These are phyloP conservation scores for Biscogniauxia mediterranea DNA, from an alignment of 2,329 filamentous ascomycete species.

Conservation along the genomic window DNA sequence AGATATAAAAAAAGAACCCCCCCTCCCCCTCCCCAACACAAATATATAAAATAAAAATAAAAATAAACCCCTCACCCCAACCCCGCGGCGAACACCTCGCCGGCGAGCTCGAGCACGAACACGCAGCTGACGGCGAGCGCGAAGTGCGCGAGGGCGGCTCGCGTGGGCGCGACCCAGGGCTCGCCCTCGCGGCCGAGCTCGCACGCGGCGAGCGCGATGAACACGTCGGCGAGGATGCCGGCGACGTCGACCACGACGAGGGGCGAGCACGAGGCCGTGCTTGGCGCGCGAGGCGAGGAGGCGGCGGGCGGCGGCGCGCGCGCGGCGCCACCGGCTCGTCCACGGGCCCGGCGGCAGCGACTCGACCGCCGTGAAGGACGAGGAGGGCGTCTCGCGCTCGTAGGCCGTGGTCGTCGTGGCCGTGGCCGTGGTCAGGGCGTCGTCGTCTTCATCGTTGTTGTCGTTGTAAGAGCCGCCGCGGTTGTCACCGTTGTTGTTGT, in stretches of 20 bases:
- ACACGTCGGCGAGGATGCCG: conserved; percentile 46
- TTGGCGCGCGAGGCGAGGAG: conserved; percentile 39
- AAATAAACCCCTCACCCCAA: conserved; percentile 50
- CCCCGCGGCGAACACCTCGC: conserved; percentile 62
- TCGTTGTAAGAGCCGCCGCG: conserved; percentile 1
- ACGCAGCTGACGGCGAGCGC: conserved; percentile 61
- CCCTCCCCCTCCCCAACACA: too few relatives aligned
- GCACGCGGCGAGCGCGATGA: conserved; percentile 48
- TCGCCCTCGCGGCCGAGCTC: conserved; percentile 41
- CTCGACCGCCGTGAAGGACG: not conserved
- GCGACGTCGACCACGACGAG: conserved; percentile 46
- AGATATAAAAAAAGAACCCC: too few relatives aligned
- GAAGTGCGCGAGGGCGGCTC: conserved; percentile 44
- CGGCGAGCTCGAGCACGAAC: conserved; percentile 62
- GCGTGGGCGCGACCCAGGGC: conserved; percentile 40
- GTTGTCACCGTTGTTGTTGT: too few relatives aligned
- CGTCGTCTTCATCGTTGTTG: conserved; percentile 6
- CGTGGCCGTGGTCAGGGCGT: conserved; percentile 7
- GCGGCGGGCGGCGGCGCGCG: conserved; percentile 15
- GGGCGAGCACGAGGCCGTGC: conserved; percentile 43
- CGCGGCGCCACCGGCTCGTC: conserved; percentile 9
- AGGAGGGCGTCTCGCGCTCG: not conserved
- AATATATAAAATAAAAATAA: too few relatives aligned
- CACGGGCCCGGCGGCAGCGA: conserved; percentile 4
- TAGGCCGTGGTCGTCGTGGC: not conserved